Percentiles rank a stretch among this genome's conserved stretches.
phyloP scores from a whole-genome alignment of 305 asterid genomes.

The Fraxinus ornus region DNA sequence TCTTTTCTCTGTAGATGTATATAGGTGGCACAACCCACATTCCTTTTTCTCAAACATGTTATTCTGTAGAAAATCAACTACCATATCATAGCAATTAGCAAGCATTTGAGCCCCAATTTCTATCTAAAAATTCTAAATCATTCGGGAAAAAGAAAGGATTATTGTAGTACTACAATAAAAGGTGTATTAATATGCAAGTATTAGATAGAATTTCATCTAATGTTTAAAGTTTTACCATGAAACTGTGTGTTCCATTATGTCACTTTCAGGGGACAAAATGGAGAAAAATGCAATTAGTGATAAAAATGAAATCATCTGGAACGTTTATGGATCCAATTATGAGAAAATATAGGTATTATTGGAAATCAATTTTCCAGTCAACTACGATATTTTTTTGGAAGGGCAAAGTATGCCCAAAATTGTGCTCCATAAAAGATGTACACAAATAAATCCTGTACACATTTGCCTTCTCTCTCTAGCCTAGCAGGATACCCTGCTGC shows the following conservation, averaged over 20 bases:
- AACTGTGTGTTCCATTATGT: background rate
- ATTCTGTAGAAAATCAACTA: background rate
- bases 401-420: background rate
- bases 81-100: background rate
- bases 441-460: background rate
- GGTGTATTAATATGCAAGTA: background rate
- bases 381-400: background rate
- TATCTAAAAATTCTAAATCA: background rate
- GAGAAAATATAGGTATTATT: background rate
- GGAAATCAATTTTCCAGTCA: background rate
- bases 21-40: background rate
- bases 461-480: background rate
- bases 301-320: background rate
- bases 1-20: background rate
- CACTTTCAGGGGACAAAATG: background rate
- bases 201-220: background rate
- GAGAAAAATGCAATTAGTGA: background rate
- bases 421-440: background rate
- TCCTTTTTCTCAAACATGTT: background rate
- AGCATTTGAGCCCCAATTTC: background rate
- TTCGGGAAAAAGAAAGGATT: background rate
- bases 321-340: background rate
- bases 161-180: background rate
- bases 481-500: background rate
- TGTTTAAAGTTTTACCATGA: background rate